A percentile compares a stretch with the other conserved stretches of the same genome.
phyloP scores from a whole-genome alignment of 805 yeast species.

The Sugiyamaella boreocaroliniensis region DNA sequence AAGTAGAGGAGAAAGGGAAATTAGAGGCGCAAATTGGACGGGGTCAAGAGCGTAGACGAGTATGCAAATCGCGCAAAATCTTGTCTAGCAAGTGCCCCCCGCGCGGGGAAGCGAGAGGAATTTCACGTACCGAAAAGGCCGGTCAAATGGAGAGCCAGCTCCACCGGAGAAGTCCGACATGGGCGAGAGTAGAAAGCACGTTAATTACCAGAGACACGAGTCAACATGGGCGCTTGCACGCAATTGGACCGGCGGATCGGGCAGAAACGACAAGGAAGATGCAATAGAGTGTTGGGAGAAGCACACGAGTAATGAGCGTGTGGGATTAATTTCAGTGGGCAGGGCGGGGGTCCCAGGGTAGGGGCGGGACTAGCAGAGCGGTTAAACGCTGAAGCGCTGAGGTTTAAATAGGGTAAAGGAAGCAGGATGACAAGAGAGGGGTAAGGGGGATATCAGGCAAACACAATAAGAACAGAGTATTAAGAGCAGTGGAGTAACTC shows the following conservation, averaged over 20 bases:
- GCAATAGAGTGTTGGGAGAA: background rate
- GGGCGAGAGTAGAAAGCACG: background rate
- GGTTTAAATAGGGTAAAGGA: no score
- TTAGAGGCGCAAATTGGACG: background rate
- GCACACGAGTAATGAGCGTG: background rate
- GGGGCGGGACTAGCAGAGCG: background rate
- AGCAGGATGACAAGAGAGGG: no score
- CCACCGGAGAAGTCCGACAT: conserved; percentile 20
- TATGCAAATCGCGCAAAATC: no score
- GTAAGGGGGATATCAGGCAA: no score
- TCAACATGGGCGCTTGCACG: background rate
- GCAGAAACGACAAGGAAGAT: conserved; percentile 1
- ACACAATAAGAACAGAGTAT: no score
- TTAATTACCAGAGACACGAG: background rate
- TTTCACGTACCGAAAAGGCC: conserved; percentile 11
- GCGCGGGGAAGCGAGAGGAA: background rate
- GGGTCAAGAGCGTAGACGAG: no score
- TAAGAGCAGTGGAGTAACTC: no score
- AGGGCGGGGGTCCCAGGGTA: background rate
- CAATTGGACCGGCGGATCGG: background rate
- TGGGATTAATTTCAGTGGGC: background rate
- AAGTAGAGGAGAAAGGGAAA: background rate
- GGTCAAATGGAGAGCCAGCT: conserved; percentile 23
- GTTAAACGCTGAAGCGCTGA: background rate
- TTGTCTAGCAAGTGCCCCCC: no score